These are phyloP conservation scores for Rickenella mellea DNA, from an alignment of 768 basidiomycete species.

Conservation along the genomic window DNA sequence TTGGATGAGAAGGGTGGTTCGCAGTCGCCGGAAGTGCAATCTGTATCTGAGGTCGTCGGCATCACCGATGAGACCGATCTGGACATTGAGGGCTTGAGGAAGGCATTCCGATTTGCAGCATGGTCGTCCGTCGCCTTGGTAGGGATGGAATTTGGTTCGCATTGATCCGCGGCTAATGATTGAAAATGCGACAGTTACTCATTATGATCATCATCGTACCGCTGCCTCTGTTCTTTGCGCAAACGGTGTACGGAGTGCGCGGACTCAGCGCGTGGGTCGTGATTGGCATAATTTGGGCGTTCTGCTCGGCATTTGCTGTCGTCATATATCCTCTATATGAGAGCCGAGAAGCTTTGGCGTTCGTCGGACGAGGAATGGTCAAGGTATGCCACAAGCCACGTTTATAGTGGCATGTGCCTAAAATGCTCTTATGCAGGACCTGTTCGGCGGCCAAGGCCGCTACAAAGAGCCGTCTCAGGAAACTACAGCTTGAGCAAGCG, in stretches of 20 bases:
- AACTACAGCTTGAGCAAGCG: too few relatives aligned
- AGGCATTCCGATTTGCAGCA: conserved; percentile 75
- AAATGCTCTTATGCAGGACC: conserved; percentile 1
- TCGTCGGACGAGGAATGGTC: conserved; percentile 52
- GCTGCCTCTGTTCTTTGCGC: conserved; percentile 78
- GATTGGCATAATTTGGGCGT: conserved; percentile 78
- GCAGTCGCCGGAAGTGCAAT: conserved; percentile 10
- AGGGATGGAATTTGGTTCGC: conserved; percentile 13
- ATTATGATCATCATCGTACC: conserved; percentile 71
- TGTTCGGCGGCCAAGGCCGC: conserved; percentile 2
- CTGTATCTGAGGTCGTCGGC: conserved; percentile 20
- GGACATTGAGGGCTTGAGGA: conserved; percentile 52
- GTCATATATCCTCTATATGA: conserved; percentile 86
- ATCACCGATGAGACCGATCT: conserved; percentile 44
- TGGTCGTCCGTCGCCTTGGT: conserved; percentile 65
- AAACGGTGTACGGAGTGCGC: conserved; percentile 52
- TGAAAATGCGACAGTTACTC: conserved; percentile 30
- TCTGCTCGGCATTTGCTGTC: conserved; percentile 63
- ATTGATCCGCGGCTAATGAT: neutral
- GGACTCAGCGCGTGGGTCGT: conserved; percentile 76
- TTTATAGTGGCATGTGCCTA: neutral
- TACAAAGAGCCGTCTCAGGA: too few relatives aligned
- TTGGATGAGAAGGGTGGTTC: conserved; percentile 31
- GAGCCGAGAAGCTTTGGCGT: conserved; percentile 53
- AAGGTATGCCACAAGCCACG: conserved; percentile 34